A percentile compares a stretch with the other conserved stretches of the same genome.
Evolutionary conservation across 2,329 filamentous ascomycete species (phyloP).

Genomic region (Alternaria atra): DNA sequence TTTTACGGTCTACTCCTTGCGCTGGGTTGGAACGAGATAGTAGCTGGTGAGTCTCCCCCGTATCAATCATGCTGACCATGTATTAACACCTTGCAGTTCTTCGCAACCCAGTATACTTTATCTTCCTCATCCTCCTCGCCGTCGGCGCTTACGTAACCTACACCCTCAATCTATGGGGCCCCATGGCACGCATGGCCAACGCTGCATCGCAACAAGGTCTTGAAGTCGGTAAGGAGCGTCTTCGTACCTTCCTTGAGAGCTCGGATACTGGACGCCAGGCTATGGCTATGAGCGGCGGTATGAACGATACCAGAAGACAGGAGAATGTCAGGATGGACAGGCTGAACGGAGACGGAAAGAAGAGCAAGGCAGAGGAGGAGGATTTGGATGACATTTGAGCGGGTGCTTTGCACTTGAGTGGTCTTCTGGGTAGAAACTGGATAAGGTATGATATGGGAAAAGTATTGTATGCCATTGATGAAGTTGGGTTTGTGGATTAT

Average conservation of each 20-base stretch:
- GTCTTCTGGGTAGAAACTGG: background rate
- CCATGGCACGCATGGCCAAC: constrained; percentile 93
- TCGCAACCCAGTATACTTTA: constrained; percentile 90
- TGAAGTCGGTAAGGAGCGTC: constrained; percentile 89
- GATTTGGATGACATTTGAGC: constrained; percentile 50
- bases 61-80: too few species aligned
- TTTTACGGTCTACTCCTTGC: constrained; percentile 91
- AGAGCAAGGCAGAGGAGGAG: constrained; percentile 43
- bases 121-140: constrained; percentile 80
- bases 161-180: constrained; percentile 92
- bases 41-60: constrained; percentile 75
- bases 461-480: constrained; percentile 2
- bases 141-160: constrained; percentile 88
- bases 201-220: constrained; percentile 86
- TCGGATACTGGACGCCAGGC: constrained; percentile 87
- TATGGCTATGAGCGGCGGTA: constrained; percentile 69
- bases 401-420: background rate
- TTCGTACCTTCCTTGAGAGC: constrained; percentile 87
- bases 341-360: constrained; percentile 55
- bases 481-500: background rate
- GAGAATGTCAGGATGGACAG: constrained; percentile 50
- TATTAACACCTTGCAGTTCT: constrained; percentile 69
- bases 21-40: constrained; percentile 98
- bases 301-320: constrained; percentile 24
- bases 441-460: background rate